Percentiles rank a stretch among this genome's conserved stretches.
Conservation (phyloP, 768 basidiomycete genomes). For the Phlegmacium glaucopus region DNA sequence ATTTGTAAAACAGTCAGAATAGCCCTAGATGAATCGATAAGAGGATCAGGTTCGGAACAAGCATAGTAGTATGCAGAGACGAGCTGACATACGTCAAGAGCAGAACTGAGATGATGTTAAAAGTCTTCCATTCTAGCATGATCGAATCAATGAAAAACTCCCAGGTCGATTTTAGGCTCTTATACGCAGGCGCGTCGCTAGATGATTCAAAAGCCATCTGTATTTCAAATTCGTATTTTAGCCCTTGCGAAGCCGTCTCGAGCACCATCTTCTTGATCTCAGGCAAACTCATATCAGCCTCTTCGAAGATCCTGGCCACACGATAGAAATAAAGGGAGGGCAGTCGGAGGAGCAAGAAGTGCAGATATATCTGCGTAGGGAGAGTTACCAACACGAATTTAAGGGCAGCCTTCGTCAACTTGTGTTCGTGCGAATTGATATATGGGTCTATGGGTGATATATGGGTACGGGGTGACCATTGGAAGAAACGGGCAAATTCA, state of each 20-base stretch:
- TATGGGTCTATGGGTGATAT: too few relatives aligned
- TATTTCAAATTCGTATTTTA: slow-evolving; percentile 3
- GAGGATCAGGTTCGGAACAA: neutral
- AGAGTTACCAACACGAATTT: slow-evolving; percentile 20
- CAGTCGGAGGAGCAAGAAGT: slow-evolving; percentile 44
- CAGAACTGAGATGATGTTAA: slow-evolving; percentile 26
- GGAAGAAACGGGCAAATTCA: too few relatives aligned
- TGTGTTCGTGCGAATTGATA: too few relatives aligned
- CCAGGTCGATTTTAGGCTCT: slow-evolving; percentile 20
- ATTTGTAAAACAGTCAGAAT: slow-evolving; percentile 30
- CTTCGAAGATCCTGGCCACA: slow-evolving; percentile 60
- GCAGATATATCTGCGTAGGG: slow-evolving; percentile 26
- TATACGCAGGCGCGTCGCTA: slow-evolving; percentile 13
- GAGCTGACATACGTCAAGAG: slow-evolving; percentile 20
- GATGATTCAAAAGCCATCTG: slow-evolving; percentile 4
- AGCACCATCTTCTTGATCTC: slow-evolving; percentile 49
- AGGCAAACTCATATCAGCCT: slow-evolving; percentile 55
- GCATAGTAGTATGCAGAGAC: too few relatives aligned
- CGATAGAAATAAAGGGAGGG: slow-evolving; percentile 66
- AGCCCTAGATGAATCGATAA: slow-evolving; percentile 14
- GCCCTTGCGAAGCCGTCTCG: slow-evolving; percentile 15
- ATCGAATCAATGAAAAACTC: slow-evolving; percentile 26
- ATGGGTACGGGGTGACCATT: too few relatives aligned
- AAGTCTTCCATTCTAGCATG: slow-evolving; percentile 27
- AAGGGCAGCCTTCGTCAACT: neutral